Conservation (phyloP, 495 filamentous ascomycete species). For the Annulohypoxylon maeteangense region DNA sequence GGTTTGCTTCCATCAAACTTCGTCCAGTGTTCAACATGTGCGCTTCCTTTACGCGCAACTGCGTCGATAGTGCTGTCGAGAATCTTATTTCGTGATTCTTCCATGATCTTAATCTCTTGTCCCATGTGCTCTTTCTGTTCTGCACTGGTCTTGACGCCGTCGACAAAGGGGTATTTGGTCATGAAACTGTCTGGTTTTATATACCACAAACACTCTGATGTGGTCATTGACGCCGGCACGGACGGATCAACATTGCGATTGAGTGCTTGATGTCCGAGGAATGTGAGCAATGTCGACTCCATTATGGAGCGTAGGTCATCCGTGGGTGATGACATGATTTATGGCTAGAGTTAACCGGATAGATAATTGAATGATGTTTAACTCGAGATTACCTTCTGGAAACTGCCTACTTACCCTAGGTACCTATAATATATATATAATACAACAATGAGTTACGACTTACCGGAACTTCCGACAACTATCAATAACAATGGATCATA, state of each 20-base stretch:
- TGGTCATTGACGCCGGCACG: neutral
- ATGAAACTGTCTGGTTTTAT: conserved; percentile 6
- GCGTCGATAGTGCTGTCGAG: conserved; percentile 9
- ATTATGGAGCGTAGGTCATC: conserved; percentile 13
- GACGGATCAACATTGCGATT: conserved; percentile 7
- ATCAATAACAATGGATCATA: neutral
- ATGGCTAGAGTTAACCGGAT: neutral
- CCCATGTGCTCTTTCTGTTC: conserved; percentile 19
- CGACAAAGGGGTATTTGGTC: conserved; percentile 4
- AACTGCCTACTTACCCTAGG: neutral
- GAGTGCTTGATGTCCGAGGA: neutral
- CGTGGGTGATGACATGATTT: conserved; percentile 19
- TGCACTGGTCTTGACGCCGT: neutral
- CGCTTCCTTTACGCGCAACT: conserved; percentile 10
- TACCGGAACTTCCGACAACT: neutral
- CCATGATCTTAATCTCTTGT: neutral
- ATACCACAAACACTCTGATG: neutral
- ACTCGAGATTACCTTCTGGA: neutral
- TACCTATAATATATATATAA: neutral
- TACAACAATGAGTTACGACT: neutral
- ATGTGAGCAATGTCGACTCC: conserved; percentile 10
- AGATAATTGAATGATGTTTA: neutral
- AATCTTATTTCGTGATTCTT: conserved; percentile 1
- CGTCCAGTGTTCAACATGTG: conserved; percentile 2
- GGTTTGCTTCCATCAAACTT: neutral